Conservation (phyloP, 495 filamentous ascomycete genomes). For the Penicillium silybi region DNA sequence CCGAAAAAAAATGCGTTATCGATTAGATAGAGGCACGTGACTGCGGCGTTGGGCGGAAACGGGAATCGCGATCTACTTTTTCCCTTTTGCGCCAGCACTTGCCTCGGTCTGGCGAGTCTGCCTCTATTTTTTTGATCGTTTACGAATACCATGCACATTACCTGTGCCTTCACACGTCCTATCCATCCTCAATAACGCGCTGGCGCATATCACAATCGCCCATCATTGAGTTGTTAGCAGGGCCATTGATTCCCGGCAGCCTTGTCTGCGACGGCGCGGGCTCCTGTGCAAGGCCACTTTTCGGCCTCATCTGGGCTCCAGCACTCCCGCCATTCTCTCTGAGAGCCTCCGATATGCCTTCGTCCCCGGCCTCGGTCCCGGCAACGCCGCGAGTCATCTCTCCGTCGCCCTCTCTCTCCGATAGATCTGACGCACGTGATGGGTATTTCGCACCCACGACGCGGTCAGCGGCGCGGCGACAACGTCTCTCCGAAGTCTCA, state of each 20-base stretch:
- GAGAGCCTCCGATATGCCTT: slow-evolving; percentile 43
- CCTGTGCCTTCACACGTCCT: not conserved
- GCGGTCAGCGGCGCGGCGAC: slow-evolving; percentile 57
- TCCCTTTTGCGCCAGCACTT: slow-evolving; percentile 24
- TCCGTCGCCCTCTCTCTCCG: slow-evolving; percentile 63
- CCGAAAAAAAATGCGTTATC: slow-evolving; percentile 29
- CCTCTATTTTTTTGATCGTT: slow-evolving; percentile 1
- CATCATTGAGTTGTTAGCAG: slow-evolving; percentile 26
- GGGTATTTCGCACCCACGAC: slow-evolving; percentile 61
- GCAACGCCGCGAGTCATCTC: slow-evolving; percentile 68
- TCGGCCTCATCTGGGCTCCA: slow-evolving; percentile 46
- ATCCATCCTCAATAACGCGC: slow-evolving; percentile 1
- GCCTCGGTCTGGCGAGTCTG: slow-evolving; percentile 10
- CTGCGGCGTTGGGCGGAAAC: slow-evolving; percentile 22
- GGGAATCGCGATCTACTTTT: slow-evolving; percentile 19
- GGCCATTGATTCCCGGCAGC: slow-evolving; percentile 18
- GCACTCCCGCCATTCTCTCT: slow-evolving; percentile 46
- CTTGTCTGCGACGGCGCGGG: slow-evolving; percentile 21
- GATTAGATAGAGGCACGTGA: slow-evolving; percentile 29
- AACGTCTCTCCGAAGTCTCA: slow-evolving; percentile 37
- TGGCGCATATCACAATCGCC: slow-evolving; percentile 10
- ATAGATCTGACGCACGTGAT: slow-evolving; percentile 44
- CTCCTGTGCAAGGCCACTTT: slow-evolving; percentile 39
- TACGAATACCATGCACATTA: slow-evolving; percentile 7
- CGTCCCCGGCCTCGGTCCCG: slow-evolving; percentile 45